Evolutionary conservation across 495 filamentous ascomycete genomes (phyloP), one percentile per base, ranked within the genome.

Genomic region (Cryomyces minteri): DNA sequence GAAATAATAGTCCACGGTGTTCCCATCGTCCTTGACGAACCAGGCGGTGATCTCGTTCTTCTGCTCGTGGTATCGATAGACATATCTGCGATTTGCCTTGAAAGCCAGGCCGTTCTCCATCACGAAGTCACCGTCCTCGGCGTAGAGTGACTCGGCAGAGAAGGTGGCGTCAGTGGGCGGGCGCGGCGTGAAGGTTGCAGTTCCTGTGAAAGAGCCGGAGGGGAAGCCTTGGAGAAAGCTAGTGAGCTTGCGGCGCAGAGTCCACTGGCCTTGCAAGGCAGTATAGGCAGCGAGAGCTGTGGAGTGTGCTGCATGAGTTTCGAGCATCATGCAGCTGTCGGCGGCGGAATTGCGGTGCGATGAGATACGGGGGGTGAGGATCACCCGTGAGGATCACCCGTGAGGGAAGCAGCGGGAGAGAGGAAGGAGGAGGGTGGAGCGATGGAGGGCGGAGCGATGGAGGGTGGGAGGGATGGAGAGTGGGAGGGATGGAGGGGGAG

Each of bases 231-330:
- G 59, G 4, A 70, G 51, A 5, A 54, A 51, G 41, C 66, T 74
- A 29, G 51, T 52, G 4, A 79, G 58, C 1, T 55, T 63, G 4
- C 71, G 70, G 8, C 66, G 64, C 14, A 80, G 64, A 6, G 54
- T 66, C 86, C 86, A 94, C 14, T 62, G 56, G 5, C 86, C 86
- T 5, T 88, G 79, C 2, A 92, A 60, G 4, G 73, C 80, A 32
- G 80, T 65, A 53, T 88, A 88, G 4, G 81, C 69, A 0, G 79
- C 81, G 18, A 25, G 18, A 25, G 18, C 18, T 25, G 18, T 25
- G 18, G 18, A 25, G 18, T 25, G 18, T 25, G 18, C 18, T 25
- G 18, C 18, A 25, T 25, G 18, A 25, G 18, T 25, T 25, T 25
- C 18, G 18, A 25, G 18, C 18, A 25, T 25, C 18, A 2, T 2